Percentiles rank a stretch among this genome's conserved stretches.
phyloP scores from a whole-genome alignment of 208 protist genomes.

The Trypanosoma avium region DNA sequence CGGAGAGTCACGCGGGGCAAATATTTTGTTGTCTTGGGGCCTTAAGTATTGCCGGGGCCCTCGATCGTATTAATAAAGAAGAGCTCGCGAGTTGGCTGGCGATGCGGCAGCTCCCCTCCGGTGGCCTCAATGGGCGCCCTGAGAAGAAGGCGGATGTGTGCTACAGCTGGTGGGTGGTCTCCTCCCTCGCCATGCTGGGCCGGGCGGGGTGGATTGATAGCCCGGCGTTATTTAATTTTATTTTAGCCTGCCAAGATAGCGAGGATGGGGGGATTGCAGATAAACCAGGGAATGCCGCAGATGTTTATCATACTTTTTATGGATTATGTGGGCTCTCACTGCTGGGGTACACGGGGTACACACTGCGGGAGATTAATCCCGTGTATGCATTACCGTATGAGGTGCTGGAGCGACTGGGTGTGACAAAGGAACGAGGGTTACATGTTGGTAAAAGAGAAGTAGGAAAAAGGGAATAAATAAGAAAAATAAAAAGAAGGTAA shows the following conservation, averaged over 20 bases:
- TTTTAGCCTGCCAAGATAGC: conserved; percentile 95
- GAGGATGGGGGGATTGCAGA: conserved; percentile 98
- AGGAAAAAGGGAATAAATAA: background rate
- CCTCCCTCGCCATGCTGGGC: conserved; percentile 93
- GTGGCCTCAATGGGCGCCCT: conserved; percentile 99
- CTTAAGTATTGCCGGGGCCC: conserved; percentile 92
- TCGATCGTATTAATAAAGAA: conserved; percentile 91
- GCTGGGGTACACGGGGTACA: conserved; percentile 83
- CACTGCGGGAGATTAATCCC: conserved; percentile 76
- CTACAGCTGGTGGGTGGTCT: conserved; percentile 99
- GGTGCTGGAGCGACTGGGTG: conserved; percentile 59
- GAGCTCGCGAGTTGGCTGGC: conserved; percentile 97
- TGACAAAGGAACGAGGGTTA: conserved; percentile 54
- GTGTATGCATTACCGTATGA: conserved; percentile 90
- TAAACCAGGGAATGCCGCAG: conserved; percentile 96
- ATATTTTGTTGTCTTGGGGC: conserved; percentile 98
- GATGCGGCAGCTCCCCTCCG: conserved; percentile 97
- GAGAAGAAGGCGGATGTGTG: conserved; percentile 99
- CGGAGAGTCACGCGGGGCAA: conserved; percentile 98
- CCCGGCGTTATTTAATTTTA: conserved; percentile 92
- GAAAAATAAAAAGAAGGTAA: background rate
- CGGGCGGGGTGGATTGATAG: conserved; percentile 95
- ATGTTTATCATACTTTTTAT: conserved; percentile 99
- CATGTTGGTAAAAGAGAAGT: conserved; percentile 33
- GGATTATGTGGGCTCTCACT: conserved; percentile 95